Evolutionary conservation across 2,329 filamentous ascomycete species (phyloP).

Genomic region (Xenoacremonium recifei): DNA sequence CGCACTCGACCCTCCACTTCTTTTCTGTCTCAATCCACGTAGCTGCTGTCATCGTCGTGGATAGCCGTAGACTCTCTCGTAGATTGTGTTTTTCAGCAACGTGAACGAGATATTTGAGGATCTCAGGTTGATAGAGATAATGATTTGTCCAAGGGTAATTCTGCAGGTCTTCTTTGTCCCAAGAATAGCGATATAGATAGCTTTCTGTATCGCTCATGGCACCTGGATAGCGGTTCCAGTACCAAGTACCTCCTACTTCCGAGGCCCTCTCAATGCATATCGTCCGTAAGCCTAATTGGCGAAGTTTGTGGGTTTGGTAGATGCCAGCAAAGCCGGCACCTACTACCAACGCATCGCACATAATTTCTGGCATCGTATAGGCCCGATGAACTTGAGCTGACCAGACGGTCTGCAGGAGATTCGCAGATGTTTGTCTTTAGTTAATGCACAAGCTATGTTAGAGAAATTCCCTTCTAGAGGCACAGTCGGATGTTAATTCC

Average conservation of each 20-base stretch:
- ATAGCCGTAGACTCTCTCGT: slow-evolving; percentile 36
- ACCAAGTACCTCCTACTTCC: slow-evolving; percentile 11
- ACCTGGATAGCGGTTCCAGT: slow-evolving; percentile 12
- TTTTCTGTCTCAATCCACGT: slow-evolving; percentile 28
- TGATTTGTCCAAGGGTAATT: slow-evolving; percentile 9
- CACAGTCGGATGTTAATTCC: no score
- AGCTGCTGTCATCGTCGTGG: slow-evolving; percentile 33
- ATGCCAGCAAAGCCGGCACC: slow-evolving; percentile 9
- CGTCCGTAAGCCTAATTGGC: slow-evolving; percentile 1
- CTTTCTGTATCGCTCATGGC: slow-evolving; percentile 13
- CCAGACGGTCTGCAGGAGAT: no score
- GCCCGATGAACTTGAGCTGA: no score
- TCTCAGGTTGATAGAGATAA: slow-evolving; percentile 12
- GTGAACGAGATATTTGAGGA: slow-evolving; percentile 10
- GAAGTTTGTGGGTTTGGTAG: slow-evolving; percentile 7
- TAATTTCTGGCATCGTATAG: no score
- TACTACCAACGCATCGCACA: slow-evolving; percentile 10
- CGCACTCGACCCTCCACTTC: slow-evolving; percentile 30
- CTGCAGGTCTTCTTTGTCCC: slow-evolving; percentile 11
- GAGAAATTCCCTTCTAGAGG: no score
- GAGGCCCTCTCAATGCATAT: slow-evolving; percentile 7
- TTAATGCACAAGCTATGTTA: no score
- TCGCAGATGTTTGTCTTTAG: no score
- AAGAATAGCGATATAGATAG: slow-evolving; percentile 11
- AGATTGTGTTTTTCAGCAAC: slow-evolving; percentile 17